phyloP scores from a whole-genome alignment of 2,329 filamentous ascomycete genomes.

The Trichoderma atrobrunneum region DNA sequence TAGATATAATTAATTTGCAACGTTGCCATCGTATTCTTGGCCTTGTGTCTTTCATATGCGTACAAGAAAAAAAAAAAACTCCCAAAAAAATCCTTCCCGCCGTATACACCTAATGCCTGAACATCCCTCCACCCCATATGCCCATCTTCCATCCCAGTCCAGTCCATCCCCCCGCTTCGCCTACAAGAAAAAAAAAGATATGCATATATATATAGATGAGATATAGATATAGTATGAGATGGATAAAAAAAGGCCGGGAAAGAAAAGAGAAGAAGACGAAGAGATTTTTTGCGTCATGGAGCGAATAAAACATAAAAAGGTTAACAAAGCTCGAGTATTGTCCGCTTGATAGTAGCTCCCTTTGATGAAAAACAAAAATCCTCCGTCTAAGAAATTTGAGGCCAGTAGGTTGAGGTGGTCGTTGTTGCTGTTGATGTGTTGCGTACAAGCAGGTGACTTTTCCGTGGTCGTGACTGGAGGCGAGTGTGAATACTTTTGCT shows the following conservation, averaged over 20 bases:
- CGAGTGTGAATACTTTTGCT: background rate
- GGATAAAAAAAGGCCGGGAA: background rate
- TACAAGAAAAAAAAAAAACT: conserved; percentile 3
- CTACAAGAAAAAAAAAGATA: background rate
- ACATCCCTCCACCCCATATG: background rate
- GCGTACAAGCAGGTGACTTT: background rate
- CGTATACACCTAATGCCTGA: conserved; percentile 3
- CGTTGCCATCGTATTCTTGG: background rate
- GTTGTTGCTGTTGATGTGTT: background rate
- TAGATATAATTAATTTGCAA: background rate
- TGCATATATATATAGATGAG: background rate
- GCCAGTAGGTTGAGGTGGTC: background rate
- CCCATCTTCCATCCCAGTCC: background rate
- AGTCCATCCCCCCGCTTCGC: background rate
- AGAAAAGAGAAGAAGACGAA: background rate
- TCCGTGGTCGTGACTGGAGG: background rate
- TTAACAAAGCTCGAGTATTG: background rate
- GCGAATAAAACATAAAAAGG: background rate
- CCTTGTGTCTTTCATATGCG: conserved; percentile 8
- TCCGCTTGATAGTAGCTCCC: conserved; percentile 4
- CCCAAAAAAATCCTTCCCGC: background rate
- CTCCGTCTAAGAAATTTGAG: conserved; percentile 6
- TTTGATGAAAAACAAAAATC: conserved; percentile 6
- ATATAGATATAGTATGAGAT: background rate
- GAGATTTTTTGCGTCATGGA: background rate